These are phyloP conservation scores for Phytophthora megakarya DNA, from an alignment of 352 stramenopile genomes.

Conservation along the genomic window DNA sequence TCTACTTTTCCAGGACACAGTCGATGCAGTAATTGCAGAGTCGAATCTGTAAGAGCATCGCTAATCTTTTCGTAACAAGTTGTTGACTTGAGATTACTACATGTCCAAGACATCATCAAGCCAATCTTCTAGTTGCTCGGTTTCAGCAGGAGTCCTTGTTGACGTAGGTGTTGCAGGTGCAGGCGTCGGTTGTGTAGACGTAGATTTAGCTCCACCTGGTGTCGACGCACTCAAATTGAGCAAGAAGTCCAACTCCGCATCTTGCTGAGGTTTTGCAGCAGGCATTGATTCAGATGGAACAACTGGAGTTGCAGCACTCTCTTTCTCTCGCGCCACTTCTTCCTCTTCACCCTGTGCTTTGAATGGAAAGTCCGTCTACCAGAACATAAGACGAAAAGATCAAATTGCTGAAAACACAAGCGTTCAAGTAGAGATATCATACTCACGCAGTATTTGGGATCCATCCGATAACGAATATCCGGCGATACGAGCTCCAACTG, in stretches of 20 bases:
- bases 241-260: constrained; percentile 48
- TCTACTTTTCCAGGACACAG: constrained; percentile 62
- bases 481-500: constrained; percentile 56
- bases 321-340: constrained; percentile 3
- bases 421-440: not conserved
- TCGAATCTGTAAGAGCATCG: constrained; percentile 1
- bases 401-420: no score
- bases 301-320: not conserved
- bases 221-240: constrained; percentile 45
- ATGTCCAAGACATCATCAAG: constrained; percentile 66
- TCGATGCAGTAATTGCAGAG: constrained; percentile 3
- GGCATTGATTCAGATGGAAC: not conserved
- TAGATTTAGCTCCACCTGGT: constrained; percentile 4
- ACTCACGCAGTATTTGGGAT: constrained; percentile 79
- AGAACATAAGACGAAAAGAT: not conserved
- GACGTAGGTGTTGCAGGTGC: not conserved
- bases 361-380: constrained; percentile 50
- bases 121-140: constrained; percentile 69
- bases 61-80: not conserved
- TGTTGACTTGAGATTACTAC: constrained; percentile 19
- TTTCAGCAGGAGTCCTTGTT: constrained; percentile 19
- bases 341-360: constrained; percentile 34
- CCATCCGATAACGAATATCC: constrained; percentile 64
- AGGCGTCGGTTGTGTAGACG: not conserved
- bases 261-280: constrained; percentile 4